A percentile compares a stretch with the other conserved stretches of the same genome.
These are phyloP conservation scores for Trametes polyzona DNA, from an alignment of 1,284 basidiomycete species.

Conservation along the genomic window DNA sequence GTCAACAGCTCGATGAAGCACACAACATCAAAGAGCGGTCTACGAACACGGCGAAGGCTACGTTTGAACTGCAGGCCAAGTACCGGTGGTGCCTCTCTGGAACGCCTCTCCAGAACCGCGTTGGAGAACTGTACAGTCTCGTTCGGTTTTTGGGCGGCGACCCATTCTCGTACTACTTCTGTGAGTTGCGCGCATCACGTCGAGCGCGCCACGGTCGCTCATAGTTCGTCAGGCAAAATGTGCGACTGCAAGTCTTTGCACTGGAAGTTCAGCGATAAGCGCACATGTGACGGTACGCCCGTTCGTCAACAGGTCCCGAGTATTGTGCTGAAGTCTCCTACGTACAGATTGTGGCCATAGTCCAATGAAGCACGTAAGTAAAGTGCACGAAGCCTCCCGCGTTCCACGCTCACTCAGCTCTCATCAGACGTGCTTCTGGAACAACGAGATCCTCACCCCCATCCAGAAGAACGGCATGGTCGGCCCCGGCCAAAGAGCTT, in stretches of 20 bases:
- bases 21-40: conserved; percentile 97
- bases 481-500: conserved; percentile 79
- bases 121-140: conserved; percentile 97
- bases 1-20: conserved; percentile 90
- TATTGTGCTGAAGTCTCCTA: not conserved
- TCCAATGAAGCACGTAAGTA: conserved; percentile 89
- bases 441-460: conserved; percentile 92
- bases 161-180: conserved; percentile 92
- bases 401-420: not conserved
- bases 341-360: conserved; percentile 83
- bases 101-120: conserved; percentile 96
- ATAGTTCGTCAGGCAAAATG: conserved; percentile 58
- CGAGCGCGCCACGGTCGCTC: not conserved
- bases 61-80: conserved; percentile 85
- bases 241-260: conserved; percentile 90
- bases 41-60: conserved; percentile 95
- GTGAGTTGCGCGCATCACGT: conserved; percentile 48
- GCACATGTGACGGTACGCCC: conserved; percentile 77
- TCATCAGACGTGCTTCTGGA: conserved; percentile 82
- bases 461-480: conserved; percentile 85
- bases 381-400: not conserved
- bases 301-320: not conserved
- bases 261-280: conserved; percentile 88
- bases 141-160: conserved; percentile 92
- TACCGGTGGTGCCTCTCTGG: conserved; percentile 97